These are phyloP conservation scores for Syzygium malaccense DNA, from an alignment of 441 rosid species.

Conservation along the genomic window DNA sequence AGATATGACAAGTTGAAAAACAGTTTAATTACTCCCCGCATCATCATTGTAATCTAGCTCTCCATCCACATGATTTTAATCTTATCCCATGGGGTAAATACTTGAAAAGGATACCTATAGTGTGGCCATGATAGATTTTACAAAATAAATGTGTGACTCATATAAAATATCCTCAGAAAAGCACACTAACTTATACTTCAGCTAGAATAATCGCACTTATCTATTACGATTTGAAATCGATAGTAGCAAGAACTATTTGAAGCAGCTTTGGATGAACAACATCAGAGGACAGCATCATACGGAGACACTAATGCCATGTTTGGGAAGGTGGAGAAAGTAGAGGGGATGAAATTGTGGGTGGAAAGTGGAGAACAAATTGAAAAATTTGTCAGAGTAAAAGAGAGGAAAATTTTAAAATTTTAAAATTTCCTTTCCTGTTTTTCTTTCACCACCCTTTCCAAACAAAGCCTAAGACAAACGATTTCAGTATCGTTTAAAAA, in stretches of 20 bases:
- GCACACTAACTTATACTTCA: background rate
- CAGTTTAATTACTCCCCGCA: background rate
- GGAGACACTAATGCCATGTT: background rate
- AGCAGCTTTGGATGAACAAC: background rate
- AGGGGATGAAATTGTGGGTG: background rate
- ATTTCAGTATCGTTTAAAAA: background rate
- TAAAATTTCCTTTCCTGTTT: background rate
- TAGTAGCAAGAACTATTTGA: background rate
- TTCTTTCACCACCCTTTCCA: background rate
- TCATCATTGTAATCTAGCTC: background rate
- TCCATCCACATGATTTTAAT: background rate
- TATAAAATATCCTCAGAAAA: background rate
- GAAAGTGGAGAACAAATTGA: background rate
- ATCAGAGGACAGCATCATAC: background rate
- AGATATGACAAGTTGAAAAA: conserved; percentile 3
- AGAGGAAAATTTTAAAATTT: background rate
- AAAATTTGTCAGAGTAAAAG: background rate
- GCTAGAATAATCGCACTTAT: background rate
- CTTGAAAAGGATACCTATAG: background rate
- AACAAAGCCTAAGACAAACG: background rate
- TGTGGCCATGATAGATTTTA: background rate
- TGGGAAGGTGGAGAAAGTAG: background rate
- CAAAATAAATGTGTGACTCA: background rate
- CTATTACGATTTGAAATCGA: background rate
- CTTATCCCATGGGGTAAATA: background rate